phyloP scores from a whole-genome alignment of 2,329 filamentous ascomycete genomes.

The Cercospora janseana region DNA sequence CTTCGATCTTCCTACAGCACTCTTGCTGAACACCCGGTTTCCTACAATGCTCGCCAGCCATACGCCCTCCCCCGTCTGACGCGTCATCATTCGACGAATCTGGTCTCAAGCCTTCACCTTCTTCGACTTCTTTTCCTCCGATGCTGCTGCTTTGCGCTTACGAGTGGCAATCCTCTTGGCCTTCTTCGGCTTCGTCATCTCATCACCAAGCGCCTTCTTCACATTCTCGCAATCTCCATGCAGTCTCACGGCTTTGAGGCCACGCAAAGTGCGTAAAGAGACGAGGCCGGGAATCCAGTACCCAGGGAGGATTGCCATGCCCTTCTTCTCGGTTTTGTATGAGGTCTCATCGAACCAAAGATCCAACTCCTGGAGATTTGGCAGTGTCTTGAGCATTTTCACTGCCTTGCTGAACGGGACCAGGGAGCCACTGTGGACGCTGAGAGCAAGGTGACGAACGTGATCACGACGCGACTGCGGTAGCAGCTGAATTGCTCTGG shows the following conservation, averaged over 20 bases:
- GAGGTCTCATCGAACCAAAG: slow-evolving; percentile 13
- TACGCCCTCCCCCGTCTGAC: too few relatives aligned
- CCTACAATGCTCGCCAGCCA: too few relatives aligned
- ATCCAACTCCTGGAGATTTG: slow-evolving; percentile 14
- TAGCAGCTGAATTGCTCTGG: not conserved
- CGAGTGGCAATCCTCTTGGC: not conserved
- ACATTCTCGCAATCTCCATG: slow-evolving; percentile 14
- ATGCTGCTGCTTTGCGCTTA: slow-evolving; percentile 7
- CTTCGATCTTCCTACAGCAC: too few relatives aligned
- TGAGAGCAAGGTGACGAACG: slow-evolving; percentile 1
- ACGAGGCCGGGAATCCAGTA: slow-evolving; percentile 12
- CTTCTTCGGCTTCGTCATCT: slow-evolving; percentile 9
- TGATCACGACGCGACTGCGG: not conserved
- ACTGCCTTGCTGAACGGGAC: not conserved
- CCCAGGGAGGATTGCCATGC: not conserved
- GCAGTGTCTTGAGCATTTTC: slow-evolving; percentile 7
- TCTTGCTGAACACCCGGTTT: too few relatives aligned
- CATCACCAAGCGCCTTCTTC: not conserved
- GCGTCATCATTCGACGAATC: too few relatives aligned
- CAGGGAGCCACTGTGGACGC: not conserved
- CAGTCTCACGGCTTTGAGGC: slow-evolving; percentile 11
- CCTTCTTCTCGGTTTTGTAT: not conserved
- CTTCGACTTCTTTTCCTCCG: slow-evolving; percentile 1
- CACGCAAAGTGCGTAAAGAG: slow-evolving; percentile 8
- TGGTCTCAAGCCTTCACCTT: not conserved